A percentile compares a stretch with the other conserved stretches of the same genome.
Conservation (phyloP, 306 rosid genomes). For the Delonix regia region DNA sequence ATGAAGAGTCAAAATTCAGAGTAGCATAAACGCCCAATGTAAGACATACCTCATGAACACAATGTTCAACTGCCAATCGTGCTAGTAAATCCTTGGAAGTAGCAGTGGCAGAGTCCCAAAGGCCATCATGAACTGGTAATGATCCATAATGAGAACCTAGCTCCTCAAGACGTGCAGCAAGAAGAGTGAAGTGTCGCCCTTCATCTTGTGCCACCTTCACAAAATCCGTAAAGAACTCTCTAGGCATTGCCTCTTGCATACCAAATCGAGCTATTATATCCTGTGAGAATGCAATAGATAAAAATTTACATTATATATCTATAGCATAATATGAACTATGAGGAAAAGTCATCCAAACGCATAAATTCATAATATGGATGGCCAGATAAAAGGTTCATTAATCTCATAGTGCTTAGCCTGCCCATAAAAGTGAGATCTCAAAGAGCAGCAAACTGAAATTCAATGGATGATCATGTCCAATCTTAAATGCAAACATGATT, state of each 20-base stretch:
- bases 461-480: neutral
- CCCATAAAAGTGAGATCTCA: conserved; percentile 4
- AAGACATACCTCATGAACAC: conserved; percentile 81
- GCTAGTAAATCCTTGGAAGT: conserved; percentile 78
- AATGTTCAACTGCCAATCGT: conserved; percentile 83
- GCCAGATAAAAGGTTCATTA: conserved; percentile 11
- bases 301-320: conserved; percentile 1
- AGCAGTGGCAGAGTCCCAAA: conserved; percentile 85
- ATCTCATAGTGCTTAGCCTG: conserved; percentile 1
- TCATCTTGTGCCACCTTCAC: conserved; percentile 92
- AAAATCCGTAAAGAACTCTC: conserved; percentile 80
- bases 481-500: neutral
- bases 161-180: conserved; percentile 71
- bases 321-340: neutral
- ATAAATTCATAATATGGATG: conserved; percentile 13
- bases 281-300: conserved; percentile 38
- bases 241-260: conserved; percentile 82
- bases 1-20: conserved; percentile 18
- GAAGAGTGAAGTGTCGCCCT: conserved; percentile 82
- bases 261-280: conserved; percentile 92
- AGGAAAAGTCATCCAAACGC: conserved; percentile 13
- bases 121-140: conserved; percentile 82
- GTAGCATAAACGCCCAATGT: neutral
- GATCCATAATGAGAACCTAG: conserved; percentile 83
- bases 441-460: conserved; percentile 2